Percentiles rank a stretch among this genome's conserved stretches.
phyloP scores from a whole-genome alignment of 257 asterid genomes.

The Nicotiana noctiflora region DNA sequence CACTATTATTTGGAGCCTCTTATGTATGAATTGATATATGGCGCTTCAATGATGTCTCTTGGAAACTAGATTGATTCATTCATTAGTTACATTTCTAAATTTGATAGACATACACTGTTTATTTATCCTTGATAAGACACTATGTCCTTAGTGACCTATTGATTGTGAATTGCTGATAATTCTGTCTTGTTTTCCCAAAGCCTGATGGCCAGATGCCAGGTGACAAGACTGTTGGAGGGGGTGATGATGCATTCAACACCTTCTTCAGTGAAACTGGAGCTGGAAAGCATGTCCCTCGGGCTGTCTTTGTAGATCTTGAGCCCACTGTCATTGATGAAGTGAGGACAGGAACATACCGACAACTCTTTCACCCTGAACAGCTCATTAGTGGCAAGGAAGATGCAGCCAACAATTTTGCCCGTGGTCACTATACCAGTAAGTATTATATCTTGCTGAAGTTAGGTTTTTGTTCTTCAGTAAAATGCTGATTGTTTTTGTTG shows the following conservation, averaged over 20 bases:
- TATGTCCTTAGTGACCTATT: not conserved
- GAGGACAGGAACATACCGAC: conserved; percentile 20
- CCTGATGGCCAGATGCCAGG: conserved; percentile 28
- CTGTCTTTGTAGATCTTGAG: conserved; percentile 24
- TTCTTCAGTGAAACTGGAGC: conserved; percentile 25
- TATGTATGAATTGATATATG: not conserved
- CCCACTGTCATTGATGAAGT: conserved; percentile 27
- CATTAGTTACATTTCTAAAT: not conserved
- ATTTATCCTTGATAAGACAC: too few relatives aligned
- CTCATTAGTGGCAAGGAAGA: conserved; percentile 25
- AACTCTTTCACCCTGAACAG: conserved; percentile 24
- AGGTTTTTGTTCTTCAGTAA: not conserved
- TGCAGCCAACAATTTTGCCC: conserved; percentile 23
- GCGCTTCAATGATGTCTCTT: not conserved
- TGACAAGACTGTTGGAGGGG: conserved; percentile 21
- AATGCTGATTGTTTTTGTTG: not conserved
- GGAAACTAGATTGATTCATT: not conserved
- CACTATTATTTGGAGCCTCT: not conserved
- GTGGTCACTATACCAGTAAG: conserved; percentile 24
- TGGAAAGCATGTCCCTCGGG: conserved; percentile 24
- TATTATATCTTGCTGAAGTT: not conserved
- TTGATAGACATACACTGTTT: too few relatives aligned
- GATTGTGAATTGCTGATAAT: not conserved
- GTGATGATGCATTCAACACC: conserved; percentile 26
- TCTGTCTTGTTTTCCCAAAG: not conserved